Evolutionary conservation across 257 asterid genomes (phyloP).

Genomic region (Petunia secreta): DNA sequence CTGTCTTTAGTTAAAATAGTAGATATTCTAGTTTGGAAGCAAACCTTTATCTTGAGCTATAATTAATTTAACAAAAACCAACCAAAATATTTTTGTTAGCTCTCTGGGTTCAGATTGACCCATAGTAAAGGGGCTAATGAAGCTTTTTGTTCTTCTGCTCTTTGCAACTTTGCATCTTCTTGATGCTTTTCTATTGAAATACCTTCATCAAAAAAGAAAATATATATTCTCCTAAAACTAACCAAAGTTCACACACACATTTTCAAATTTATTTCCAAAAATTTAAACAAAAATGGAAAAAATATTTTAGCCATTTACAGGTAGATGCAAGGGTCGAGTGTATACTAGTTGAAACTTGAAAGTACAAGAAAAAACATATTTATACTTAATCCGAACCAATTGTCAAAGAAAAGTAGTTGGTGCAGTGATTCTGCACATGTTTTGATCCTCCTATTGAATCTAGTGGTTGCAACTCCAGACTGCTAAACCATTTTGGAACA

Average conservation of each 20-base stretch:
- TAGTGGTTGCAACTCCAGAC: background rate
- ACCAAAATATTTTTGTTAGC: background rate
- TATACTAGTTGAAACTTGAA: background rate
- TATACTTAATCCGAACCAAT: background rate
- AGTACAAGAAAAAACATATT: background rate
- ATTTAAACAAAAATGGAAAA: background rate
- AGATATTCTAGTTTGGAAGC: background rate
- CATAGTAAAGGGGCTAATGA: no score
- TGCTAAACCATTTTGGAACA: background rate
- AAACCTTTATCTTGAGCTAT: background rate
- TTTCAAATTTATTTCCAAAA: constrained; percentile 3
- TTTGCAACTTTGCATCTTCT: no score
- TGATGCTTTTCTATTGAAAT: no score
- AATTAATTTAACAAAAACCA: constrained; percentile 12
- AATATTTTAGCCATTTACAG: background rate
- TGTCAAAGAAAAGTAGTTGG: background rate
- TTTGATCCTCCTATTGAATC: background rate
- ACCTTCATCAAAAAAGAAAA: no score
- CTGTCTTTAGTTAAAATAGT: background rate
- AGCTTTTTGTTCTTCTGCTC: no score
- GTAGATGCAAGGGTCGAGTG: background rate
- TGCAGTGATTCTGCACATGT: background rate
- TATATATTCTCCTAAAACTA: no score
- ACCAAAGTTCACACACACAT: background rate
- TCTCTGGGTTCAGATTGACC: no score